Evolutionary conservation across 179 eudicot species (phyloP), one percentile per base, ranked within the genome.

Genomic region (Spergularia azorica): DNA sequence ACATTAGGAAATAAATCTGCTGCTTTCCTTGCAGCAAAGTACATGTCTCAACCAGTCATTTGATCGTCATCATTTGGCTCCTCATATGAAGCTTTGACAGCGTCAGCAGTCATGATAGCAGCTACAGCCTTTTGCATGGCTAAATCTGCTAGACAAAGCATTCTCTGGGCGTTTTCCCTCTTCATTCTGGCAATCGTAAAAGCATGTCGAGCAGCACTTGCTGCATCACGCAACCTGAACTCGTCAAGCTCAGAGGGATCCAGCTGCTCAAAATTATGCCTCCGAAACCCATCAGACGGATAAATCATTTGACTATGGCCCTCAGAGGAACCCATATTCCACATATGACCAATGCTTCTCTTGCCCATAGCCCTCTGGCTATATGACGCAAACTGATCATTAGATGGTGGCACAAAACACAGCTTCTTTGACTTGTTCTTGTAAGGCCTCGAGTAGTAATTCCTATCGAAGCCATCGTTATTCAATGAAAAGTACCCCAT

Each of bases 101-200:
- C 92, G 41, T 95, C 96, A 10, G 97, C 98, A 57, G 89, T 89
- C 91, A 87, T 91, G 39, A 95, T 83, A 77, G 98, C 91, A 79
- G 84, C 86, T 71, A 84, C 93, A 41, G 99, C 99, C 87, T 88
- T 91, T 81, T 90, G 96, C 83, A 86, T 90, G 13, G 96, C 97
- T 48, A 91, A 65, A 77, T 95, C 99, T 21, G 98, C 98, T 82
- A 83, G 87, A 71, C 86, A 85, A 54, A 90, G 83, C 88, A 95
- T 75, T 75, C 89, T 91, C 85, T 88, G 90, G 38, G 97, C 99
- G 59, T 86, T 89, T 66, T 93, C 96, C 81, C 94, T 86, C 87
- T 91, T 95, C 73, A 91, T 81, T 84, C 81, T 93, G 21, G 99
- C 97, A 81, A 89, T 80, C 67, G 88, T 87, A 26, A 60, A 83